Conservation (phyloP, 2,329 filamentous ascomycete species). For the Aspergillus quadrilineatus region DNA sequence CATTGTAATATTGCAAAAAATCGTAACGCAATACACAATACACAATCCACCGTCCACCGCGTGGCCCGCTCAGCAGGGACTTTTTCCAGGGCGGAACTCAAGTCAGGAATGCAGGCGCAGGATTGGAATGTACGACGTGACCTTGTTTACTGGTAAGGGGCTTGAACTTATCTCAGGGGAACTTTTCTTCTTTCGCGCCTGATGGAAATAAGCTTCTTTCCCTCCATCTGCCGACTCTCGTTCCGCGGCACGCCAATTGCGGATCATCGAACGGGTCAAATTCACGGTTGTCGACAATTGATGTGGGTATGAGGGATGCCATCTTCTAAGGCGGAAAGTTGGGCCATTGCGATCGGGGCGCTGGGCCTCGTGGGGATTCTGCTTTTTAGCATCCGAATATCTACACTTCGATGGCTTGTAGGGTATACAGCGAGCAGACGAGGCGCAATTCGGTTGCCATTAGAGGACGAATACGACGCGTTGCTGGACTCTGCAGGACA, state of each 20-base stretch:
- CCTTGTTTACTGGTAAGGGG: background rate
- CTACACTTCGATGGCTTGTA: constrained; percentile 26
- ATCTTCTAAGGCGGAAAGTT: constrained; percentile 13
- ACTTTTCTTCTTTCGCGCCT: background rate
- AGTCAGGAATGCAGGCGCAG: background rate
- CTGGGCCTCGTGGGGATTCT: constrained; percentile 27
- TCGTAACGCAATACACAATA: background rate
- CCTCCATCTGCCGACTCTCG: background rate
- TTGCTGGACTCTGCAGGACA: constrained; percentile 33
- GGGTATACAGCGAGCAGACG: constrained; percentile 17
- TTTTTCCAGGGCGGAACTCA: background rate
- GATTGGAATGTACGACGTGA: background rate
- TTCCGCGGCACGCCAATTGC: background rate
- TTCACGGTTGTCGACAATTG: background rate
- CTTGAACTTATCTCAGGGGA: background rate
- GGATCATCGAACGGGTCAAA: too few relatives aligned
- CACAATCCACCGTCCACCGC: background rate
- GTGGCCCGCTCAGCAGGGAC: background rate
- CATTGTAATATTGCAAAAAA: too few relatives aligned
- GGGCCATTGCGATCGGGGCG: constrained; percentile 22
- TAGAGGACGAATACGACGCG: constrained; percentile 20
- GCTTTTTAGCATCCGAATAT: constrained; percentile 21
- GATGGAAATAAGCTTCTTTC: background rate
- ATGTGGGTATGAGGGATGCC: constrained; percentile 23
- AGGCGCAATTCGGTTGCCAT: constrained; percentile 9